Percentiles rank a stretch among this genome's conserved stretches.
Conservation (phyloP, 1,284 basidiomycete species). For the Ganoderma boninense region DNA sequence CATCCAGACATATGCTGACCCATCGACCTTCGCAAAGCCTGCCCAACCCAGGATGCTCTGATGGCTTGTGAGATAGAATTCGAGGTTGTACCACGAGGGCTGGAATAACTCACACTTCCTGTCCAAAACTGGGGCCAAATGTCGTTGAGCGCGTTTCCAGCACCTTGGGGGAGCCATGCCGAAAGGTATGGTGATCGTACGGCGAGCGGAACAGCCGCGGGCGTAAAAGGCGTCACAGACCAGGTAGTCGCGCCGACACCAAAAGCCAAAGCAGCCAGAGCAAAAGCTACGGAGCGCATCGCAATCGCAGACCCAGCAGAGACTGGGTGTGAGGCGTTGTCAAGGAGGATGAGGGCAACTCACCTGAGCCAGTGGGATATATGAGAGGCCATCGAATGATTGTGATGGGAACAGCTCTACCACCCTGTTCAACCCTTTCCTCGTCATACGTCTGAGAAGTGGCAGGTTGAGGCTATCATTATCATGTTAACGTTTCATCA, state of each 20-base stretch:
- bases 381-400: slow-evolving; percentile 1
- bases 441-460: not conserved
- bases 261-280: not conserved
- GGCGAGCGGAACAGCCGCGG: slow-evolving; percentile 64
- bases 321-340: not conserved
- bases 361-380: not conserved
- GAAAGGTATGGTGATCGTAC: slow-evolving; percentile 72
- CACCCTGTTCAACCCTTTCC: not conserved
- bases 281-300: not conserved
- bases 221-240: slow-evolving; percentile 66
- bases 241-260: slow-evolving; percentile 39
- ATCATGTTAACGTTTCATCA: not conserved
- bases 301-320: not conserved
- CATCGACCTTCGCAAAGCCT: slow-evolving; percentile 70
- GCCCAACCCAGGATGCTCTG: slow-evolving; percentile 69
- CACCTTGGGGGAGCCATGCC: slow-evolving; percentile 65
- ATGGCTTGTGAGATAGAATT: not conserved
- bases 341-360: not conserved
- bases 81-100: not conserved
- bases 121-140: slow-evolving; percentile 76
- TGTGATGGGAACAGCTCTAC: not conserved
- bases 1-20: slow-evolving; percentile 63
- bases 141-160: slow-evolving; percentile 61
- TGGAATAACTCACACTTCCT: slow-evolving; percentile 51
- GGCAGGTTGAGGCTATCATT: not conserved